These are phyloP conservation scores for Astrocystis sublimbata DNA, from an alignment of 495 filamentous ascomycete genomes.

Conservation along the genomic window DNA sequence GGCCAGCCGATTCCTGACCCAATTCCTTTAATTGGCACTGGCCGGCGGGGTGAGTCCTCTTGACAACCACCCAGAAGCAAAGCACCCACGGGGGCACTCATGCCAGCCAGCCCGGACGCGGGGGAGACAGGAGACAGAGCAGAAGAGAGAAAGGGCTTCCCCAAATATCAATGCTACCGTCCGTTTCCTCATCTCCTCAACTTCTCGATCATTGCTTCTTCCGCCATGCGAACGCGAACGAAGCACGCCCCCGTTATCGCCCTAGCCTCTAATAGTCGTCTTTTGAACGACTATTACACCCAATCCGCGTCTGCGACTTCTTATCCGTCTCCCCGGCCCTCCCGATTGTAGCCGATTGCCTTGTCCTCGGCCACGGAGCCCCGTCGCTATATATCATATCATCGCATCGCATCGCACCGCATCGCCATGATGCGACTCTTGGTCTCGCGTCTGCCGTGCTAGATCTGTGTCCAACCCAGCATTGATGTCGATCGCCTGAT, in stretches of 20 bases:
- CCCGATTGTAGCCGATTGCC: constrained; percentile 3
- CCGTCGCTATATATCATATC: too few relatives aligned
- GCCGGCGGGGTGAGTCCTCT: not conserved
- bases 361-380: not conserved
- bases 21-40: not conserved
- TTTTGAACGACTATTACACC: not conserved
- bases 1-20: constrained; percentile 3
- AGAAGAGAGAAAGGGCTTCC: not conserved
- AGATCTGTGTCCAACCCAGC: not conserved
- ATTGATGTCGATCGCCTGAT: constrained; percentile 7
- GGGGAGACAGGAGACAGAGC: too few relatives aligned
- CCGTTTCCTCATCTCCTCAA: not conserved
- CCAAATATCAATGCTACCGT: not conserved
- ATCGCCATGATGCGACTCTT: not conserved
- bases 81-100: not conserved
- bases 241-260: not conserved
- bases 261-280: not conserved
- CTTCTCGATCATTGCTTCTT: not conserved
- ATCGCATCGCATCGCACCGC: too few relatives aligned
- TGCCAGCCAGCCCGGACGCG: too few relatives aligned
- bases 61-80: constrained; percentile 1
- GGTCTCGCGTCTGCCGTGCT: not conserved
- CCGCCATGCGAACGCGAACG: not conserved
- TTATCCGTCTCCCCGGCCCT: not conserved
- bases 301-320: not conserved